Base-by-base conservation (phyloP, 257 asterid species). In the Fraxinus excelsior region DNA sequence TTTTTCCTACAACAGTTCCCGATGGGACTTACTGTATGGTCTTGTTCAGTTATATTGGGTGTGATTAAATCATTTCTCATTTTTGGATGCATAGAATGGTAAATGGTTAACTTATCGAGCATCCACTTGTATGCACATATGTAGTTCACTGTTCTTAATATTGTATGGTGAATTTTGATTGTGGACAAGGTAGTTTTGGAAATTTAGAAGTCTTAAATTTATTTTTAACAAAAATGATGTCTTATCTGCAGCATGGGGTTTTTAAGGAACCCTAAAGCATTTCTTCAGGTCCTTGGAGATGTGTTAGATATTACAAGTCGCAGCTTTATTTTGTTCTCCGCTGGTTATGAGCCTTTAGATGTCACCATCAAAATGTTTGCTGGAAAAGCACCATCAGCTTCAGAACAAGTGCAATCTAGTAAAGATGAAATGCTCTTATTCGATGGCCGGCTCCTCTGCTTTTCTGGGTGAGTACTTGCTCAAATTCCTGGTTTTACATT, bases 171-270 rank as follows among this genome's bases (percentile, higher is more conserved):
- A 42, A 42, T 12, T 42, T 42, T 42, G 51, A 42, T 42, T 5
- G 18, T 42, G 16, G 51, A 56, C 73, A 46, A 62, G 68, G 11
- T 56, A 7, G 77, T 73, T 51, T 37, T 56, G 23, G n/a, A 31
- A 18, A 28, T 46, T 13, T 46, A 46, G 67, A 32, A 44, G 11
- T 51, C 25, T 42, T 42, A 42, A 42, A 42, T 11, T 12, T 42
- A 1, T 21, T 51, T 49, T 32, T 64, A 62, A 75, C 60, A 62
- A 68, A 69, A 74, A 37, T 66, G 68, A 60, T 76, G 78, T 71
- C 58, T 66, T 60, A 68, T 85, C 67, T 82, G 83, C 96, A 95
- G 99, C 90, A 92, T 95, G 98, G 99, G 99, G 76, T 90, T 89
- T 86, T 70, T 93, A 81, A 88, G 65, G 87, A 83, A 83, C 64